Evolutionary conservation across 179 eudicot species (phyloP).

Genomic region (Heliamphora pulchella): DNA sequence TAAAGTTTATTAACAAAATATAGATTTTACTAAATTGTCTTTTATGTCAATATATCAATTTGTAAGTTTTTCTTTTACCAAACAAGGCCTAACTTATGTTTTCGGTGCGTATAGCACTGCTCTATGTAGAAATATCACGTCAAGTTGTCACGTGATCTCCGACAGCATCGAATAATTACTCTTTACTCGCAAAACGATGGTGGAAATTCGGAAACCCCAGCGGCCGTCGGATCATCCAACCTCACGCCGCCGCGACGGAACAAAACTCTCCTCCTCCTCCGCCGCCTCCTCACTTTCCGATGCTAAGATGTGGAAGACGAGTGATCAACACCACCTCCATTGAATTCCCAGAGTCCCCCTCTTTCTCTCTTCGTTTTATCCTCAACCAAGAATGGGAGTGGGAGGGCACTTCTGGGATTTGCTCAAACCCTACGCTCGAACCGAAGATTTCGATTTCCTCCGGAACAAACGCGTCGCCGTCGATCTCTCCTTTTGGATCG

Average conservation of each 20-base stretch:
- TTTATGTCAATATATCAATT: too few relatives aligned
- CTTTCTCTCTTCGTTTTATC: background rate
- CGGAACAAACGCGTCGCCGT: conserved; percentile 81
- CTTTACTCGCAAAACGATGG: too few relatives aligned
- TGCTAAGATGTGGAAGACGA: background rate
- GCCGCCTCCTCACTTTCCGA: background rate
- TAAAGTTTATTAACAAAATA: too few relatives aligned
- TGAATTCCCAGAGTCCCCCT: background rate
- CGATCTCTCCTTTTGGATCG: conserved; percentile 91
- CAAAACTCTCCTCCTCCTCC: background rate
- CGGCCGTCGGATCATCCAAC: background rate
- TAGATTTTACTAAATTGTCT: too few relatives aligned
- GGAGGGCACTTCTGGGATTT: conserved; percentile 91
- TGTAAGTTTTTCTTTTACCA: too few relatives aligned
- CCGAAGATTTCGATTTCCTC: conserved; percentile 63
- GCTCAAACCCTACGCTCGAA: conserved; percentile 69
- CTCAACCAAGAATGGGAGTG: conserved; percentile 50
- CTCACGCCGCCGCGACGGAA: conserved; percentile 2
- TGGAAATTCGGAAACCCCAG: background rate
- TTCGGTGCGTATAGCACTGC: too few relatives aligned
- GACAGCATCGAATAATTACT: too few relatives aligned
- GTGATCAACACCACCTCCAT: background rate
- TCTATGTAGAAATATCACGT: too few relatives aligned
- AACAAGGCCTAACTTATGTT: too few relatives aligned
- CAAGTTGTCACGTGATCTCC: too few relatives aligned